These are phyloP conservation scores for Nissolia schottii DNA, from an alignment of 306 rosid genomes.

Conservation along the genomic window DNA sequence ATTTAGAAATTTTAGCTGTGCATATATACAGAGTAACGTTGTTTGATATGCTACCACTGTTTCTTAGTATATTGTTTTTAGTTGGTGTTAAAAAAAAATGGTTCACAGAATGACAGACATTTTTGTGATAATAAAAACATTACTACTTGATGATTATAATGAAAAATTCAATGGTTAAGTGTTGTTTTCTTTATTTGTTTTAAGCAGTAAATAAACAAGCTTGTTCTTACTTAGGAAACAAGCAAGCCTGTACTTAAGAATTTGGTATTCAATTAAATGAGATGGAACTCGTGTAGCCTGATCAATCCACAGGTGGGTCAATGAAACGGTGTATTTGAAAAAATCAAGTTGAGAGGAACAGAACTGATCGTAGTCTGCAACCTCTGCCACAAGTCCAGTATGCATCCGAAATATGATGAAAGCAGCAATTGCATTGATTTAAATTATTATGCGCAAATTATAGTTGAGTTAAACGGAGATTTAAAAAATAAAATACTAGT, in stretches of 20 bases:
- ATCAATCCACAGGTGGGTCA: background rate
- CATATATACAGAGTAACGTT: constrained; percentile 15
- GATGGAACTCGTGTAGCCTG: background rate
- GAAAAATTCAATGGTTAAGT: background rate
- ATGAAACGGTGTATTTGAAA: background rate
- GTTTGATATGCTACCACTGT: constrained; percentile 1
- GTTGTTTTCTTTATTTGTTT: background rate
- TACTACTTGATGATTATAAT: background rate
- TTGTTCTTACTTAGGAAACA: too few species aligned
- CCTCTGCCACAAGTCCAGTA: background rate
- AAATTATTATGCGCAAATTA: background rate
- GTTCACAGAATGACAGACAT: background rate
- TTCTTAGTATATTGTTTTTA: background rate
- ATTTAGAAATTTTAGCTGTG: constrained; percentile 23
- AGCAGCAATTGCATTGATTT: background rate
- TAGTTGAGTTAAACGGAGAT: background rate
- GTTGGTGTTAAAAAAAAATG: background rate
- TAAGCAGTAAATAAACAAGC: background rate
- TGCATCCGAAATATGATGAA: background rate
- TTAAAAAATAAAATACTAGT: too few species aligned
- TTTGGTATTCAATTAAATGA: background rate
- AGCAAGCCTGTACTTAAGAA: background rate
- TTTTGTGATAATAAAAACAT: too few species aligned
- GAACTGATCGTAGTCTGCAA: background rate
- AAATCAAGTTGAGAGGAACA: background rate